These are phyloP conservation scores for Hemileccinum impolitum DNA, from an alignment of 768 basidiomycete genomes.

Conservation along the genomic window DNA sequence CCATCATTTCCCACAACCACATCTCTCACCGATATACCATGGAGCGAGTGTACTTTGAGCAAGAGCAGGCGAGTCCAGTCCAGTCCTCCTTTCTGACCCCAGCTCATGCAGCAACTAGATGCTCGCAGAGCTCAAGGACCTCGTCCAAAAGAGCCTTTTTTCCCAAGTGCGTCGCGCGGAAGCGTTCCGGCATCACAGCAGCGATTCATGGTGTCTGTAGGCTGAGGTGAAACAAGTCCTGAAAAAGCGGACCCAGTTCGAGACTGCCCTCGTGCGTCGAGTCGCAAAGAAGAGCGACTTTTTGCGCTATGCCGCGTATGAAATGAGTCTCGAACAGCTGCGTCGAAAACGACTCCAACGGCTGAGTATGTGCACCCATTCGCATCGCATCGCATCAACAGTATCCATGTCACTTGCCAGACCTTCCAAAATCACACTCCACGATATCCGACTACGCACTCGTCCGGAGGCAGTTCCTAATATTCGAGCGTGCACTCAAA, in stretches of 20 bases:
- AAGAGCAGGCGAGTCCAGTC: conserved; percentile 66
- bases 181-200: not conserved
- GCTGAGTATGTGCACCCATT: conserved; percentile 48
- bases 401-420: conserved; percentile 13
- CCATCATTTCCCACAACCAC: not conserved
- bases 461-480: conserved; percentile 79
- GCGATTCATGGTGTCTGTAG: conserved; percentile 35
- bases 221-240: conserved; percentile 82
- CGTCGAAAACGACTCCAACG: conserved; percentile 71
- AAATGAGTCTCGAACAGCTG: conserved; percentile 83
- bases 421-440: conserved; percentile 37
- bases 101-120: conserved; percentile 46
- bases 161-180: conserved; percentile 52
- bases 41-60: conserved; percentile 93
- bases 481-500: conserved; percentile 85
- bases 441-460: conserved; percentile 84
- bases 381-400: not conserved
- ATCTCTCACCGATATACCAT: conserved; percentile 38
- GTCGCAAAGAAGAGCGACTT: conserved; percentile 85
- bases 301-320: conserved; percentile 87
- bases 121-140: conserved; percentile 93
- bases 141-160: conserved; percentile 82
- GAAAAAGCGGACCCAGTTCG: conserved; percentile 78
- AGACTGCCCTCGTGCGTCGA: conserved; percentile 78
- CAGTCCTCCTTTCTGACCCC: not conserved